Conservation (phyloP, 2,329 filamentous ascomycete genomes). For the Juglanconis juglandina region DNA sequence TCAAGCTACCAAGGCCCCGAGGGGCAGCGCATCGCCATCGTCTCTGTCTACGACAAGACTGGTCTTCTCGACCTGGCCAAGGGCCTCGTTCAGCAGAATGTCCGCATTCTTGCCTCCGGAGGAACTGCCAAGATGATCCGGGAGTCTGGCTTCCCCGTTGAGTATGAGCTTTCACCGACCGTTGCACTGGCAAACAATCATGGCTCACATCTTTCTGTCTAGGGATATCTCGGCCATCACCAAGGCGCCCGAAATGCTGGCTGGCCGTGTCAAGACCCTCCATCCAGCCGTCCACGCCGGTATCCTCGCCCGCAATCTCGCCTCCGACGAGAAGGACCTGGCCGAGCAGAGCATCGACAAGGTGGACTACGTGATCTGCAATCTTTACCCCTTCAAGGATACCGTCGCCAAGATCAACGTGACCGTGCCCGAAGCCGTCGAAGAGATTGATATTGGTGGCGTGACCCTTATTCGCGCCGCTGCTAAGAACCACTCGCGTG, state of each 20-base stretch:
- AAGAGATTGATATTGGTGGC: slow-evolving; percentile 98
- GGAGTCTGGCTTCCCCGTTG: slow-evolving; percentile 91
- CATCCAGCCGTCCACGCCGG: slow-evolving; percentile 89
- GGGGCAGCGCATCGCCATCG: slow-evolving; percentile 70
- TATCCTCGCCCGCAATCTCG: slow-evolving; percentile 90
- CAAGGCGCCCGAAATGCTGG: slow-evolving; percentile 93
- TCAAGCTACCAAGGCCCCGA: slow-evolving; percentile 18
- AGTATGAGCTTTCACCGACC: slow-evolving; percentile 50
- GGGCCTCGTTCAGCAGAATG: slow-evolving; percentile 82
- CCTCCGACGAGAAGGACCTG: slow-evolving; percentile 94
- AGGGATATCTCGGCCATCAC: slow-evolving; percentile 98
- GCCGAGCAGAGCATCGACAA: slow-evolving; percentile 93
- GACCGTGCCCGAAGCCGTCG: slow-evolving; percentile 91
- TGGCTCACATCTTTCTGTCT: slow-evolving; percentile 14
- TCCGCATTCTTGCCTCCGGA: slow-evolving; percentile 88
- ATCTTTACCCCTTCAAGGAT: slow-evolving; percentile 98
- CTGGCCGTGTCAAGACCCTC: slow-evolving; percentile 81
- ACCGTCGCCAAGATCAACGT: slow-evolving; percentile 96
- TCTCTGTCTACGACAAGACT: slow-evolving; percentile 99
- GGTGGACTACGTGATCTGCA: slow-evolving; percentile 95
- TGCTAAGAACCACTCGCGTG: slow-evolving; percentile 94
- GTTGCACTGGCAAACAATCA: not conserved
- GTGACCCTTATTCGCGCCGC: slow-evolving; percentile 94
- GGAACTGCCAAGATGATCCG: slow-evolving; percentile 95
- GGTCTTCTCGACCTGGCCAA: slow-evolving; percentile 89